phyloP scores from a whole-genome alignment of 2,329 filamentous ascomycete species.

The Fusarium verticillioides region DNA sequence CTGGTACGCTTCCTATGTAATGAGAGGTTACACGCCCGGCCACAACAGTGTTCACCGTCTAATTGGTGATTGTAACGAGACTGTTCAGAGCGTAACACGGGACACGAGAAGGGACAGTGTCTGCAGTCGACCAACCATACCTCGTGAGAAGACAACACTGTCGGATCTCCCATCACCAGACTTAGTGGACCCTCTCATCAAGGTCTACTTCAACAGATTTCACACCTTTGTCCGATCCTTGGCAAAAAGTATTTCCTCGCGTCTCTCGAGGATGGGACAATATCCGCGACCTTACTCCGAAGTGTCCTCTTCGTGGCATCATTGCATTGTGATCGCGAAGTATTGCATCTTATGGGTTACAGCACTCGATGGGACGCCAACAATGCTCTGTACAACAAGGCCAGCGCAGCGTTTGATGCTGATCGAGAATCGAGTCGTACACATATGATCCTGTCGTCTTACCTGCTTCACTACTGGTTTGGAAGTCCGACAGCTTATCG shows the following conservation, averaged over 20 bases:
- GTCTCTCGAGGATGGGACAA: background rate
- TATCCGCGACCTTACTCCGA: background rate
- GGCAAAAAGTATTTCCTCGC: background rate
- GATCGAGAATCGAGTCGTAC: background rate
- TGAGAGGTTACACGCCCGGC: constrained; percentile 5
- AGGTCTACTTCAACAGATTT: constrained; percentile 12
- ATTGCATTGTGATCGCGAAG: background rate
- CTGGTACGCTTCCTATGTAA: constrained; percentile 3
- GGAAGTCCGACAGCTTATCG: constrained; percentile 10
- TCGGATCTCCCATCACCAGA: background rate
- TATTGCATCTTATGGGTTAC: constrained; percentile 6
- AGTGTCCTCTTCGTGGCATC: constrained; percentile 13
- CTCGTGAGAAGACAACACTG: background rate
- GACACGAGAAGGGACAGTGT: rapidly evolving
- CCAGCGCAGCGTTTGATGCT: background rate
- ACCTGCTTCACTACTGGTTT: constrained; percentile 25
- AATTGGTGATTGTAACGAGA: background rate
- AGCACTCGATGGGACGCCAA: constrained; percentile 8
- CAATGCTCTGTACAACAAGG: background rate
- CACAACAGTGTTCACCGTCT: constrained; percentile 2
- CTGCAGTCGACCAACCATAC: rapidly evolving
- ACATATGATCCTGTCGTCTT: constrained; percentile 4
- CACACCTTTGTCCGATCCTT: background rate
- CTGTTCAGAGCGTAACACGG: background rate
- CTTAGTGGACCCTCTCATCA: background rate